These are phyloP conservation scores for Moricandia moricandioides DNA, from an alignment of 345 rosid genomes.

Conservation along the genomic window DNA sequence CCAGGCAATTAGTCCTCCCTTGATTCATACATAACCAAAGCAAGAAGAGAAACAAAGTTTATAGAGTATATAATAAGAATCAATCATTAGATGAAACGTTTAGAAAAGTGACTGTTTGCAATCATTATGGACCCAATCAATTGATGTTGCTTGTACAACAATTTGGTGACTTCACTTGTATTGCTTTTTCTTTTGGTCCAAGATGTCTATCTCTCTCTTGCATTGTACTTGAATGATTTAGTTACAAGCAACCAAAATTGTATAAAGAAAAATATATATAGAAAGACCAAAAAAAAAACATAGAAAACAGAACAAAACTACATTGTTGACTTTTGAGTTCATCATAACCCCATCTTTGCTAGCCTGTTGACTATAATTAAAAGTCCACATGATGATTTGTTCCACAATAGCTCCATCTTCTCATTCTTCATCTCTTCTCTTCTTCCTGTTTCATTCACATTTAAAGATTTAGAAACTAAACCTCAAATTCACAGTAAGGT, in stretches of 20 bases:
- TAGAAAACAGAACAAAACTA: slow-evolving; percentile 4
- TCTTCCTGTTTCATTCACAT: slow-evolving; percentile 32
- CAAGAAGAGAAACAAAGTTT: background rate
- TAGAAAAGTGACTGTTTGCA: background rate
- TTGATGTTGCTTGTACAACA: slow-evolving; percentile 20
- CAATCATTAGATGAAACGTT: background rate
- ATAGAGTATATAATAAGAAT: background rate
- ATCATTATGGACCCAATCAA: background rate
- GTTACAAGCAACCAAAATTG: slow-evolving; percentile 22
- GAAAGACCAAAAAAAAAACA: background rate
- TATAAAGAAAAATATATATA: background rate
- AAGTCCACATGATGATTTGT: slow-evolving; percentile 12
- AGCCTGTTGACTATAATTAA: no score
- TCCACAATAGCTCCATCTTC: background rate
- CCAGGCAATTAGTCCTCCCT: slow-evolving; percentile 64
- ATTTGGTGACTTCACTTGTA: slow-evolving; percentile 4
- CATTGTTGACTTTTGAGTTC: slow-evolving; percentile 13
- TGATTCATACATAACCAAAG: background rate
- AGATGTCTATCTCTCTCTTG: slow-evolving; percentile 5
- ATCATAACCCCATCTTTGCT: slow-evolving; percentile 15
- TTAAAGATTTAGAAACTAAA: background rate
- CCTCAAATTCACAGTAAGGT: background rate
- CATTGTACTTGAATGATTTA: slow-evolving; percentile 4
- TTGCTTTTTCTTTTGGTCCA: background rate
- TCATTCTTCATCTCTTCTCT: background rate